These are phyloP conservation scores for Claviceps sp. DNA, from an alignment of 2,329 filamentous ascomycete genomes.

Conservation along the genomic window DNA sequence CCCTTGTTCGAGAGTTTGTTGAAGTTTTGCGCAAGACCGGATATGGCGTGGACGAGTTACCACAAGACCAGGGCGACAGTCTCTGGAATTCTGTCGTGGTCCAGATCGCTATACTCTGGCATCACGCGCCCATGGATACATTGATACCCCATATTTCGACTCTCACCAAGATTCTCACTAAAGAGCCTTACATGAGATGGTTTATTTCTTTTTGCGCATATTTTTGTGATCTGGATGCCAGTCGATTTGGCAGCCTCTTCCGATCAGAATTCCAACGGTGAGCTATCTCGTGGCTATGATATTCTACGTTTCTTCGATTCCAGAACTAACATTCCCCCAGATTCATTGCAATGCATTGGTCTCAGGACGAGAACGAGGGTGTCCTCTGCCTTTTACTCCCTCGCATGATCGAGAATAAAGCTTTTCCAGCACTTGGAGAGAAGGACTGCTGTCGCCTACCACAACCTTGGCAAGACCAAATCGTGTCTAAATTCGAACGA, in stretches of 20 bases:
- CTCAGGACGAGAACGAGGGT: conserved; percentile 48
- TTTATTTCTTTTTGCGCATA: conserved; percentile 81
- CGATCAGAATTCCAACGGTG: conserved; percentile 70
- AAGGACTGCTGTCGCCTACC: conserved; percentile 44
- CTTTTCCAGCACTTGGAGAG: conserved; percentile 38
- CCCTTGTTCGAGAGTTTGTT: conserved; percentile 43
- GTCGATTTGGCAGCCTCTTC: conserved; percentile 67
- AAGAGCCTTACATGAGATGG: conserved; percentile 51
- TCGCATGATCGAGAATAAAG: conserved; percentile 43
- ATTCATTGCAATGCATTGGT: conserved; percentile 66
- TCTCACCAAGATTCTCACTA: conserved; percentile 51
- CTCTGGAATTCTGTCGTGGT: conserved; percentile 47
- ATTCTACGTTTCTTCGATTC: not conserved
- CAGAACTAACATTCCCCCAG: conserved; percentile 32
- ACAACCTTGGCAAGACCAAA: conserved; percentile 59
- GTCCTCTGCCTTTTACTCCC: conserved; percentile 57
- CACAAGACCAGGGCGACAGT: conserved; percentile 22
- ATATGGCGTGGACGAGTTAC: conserved; percentile 22
- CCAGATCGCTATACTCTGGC: conserved; percentile 53
- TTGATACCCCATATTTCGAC: conserved; percentile 56
- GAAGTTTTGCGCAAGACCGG: conserved; percentile 36
- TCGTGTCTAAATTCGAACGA: conserved; percentile 54
- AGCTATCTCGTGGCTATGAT: conserved; percentile 9
- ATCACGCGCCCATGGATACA: conserved; percentile 65
- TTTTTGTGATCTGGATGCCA: conserved; percentile 58